Base-by-base conservation (phyloP, 495 filamentous ascomycete species). In the Hypomontagnella submonticulosa region DNA sequence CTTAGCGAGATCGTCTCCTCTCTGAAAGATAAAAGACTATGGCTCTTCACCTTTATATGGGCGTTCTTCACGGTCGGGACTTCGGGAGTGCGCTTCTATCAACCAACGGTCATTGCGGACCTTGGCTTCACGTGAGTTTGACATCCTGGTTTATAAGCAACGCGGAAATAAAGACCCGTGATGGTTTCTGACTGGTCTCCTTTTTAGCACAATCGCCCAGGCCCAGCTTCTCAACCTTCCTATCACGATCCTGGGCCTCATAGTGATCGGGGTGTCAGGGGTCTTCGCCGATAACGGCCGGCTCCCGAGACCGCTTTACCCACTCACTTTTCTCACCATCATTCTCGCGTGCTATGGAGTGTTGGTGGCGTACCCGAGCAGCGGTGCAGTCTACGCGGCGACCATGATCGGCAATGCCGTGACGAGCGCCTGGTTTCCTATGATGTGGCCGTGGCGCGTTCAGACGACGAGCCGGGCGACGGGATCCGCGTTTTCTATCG, bases 401-500 rank as follows among this genome's bases (percentile, higher is more conserved):
- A 81, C 77, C 1, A 42, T 81, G 34, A 78, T 81, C 44, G 74
- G 72, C 6, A 72, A 74, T 33, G 72, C 70, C 2, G 71, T 79
- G 13, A 70, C 73, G 6, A 72, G 72, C 13, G 74, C 73, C 10
- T 79, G 77, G 77, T 79, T 67, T 23, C 76, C 77, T 0, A 74
- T 78, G 58, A 80, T 80, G 78, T 80, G 77, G 78, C 77, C 77
- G 16, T 76, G 74, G 72, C 69, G 74, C 13, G 78, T 79, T 0
- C 78, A 81, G 46, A 79, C 77, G 4, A 79, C 78, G 2, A 73
- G 73, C 46, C 69, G 76, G 6, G 75, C 78, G 1, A 81, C 78
- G 2, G 78, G 76, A 10, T 79, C 78, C 0, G 78, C 78, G 23
- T 81, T 81, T 48, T 76, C 75, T 4, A 78, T 81, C 44, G 78